Base-by-base conservation (phyloP, 2,329 filamentous ascomycete genomes). In the Fusarium scirpi region DNA sequence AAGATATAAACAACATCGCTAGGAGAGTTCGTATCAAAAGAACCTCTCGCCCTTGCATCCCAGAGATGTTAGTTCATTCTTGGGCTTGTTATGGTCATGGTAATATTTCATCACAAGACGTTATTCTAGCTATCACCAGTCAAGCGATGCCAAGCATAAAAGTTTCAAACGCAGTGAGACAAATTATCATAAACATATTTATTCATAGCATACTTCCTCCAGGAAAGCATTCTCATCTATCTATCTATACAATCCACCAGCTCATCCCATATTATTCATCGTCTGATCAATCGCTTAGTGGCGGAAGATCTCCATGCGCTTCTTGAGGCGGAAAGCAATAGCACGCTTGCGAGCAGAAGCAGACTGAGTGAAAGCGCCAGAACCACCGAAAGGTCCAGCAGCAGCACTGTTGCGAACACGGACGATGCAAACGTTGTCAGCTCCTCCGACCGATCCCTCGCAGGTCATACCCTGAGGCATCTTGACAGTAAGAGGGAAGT, bases 391-490 rank as follows among this genome's bases (percentile, higher is more conserved):
- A 24, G 90, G 90, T 8, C 89, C 89, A 12, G 89, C 88, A 20
- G 84, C 79, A 15, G 90, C 87, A 6, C 79, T 74, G 81, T 92
- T 92, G 76, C 88, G 85, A 61, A 92, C 82, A 62, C 89, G 86
- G 32, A 90, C 88, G 62, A 92, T 80, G 81, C 90, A 92, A 72
- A 92, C 89, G 73, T 89, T 88, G 65, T 82, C 73, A 16, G 85
- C 89, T 27, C 87, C 88, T 55, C 84, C 89, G 10, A 86, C 86
- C 45, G 82, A 83, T 59, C 84, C 90, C 29, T 85, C 83, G 79
- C 90, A 92, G 29, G 87, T 90, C 89, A 91, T 91, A 57, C 89
- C 90, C n/a, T 77, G 67, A 24, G 90, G 90, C 87, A 92, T 90
- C 78, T 89, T 84, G 58, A 91, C 85, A 67, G 84, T 86, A 74